Percentiles rank a stretch among this genome's conserved stretches.
Conservation (phyloP, 2,329 filamentous ascomycete genomes). For the Monilinia vaccinii-corymbosi region DNA sequence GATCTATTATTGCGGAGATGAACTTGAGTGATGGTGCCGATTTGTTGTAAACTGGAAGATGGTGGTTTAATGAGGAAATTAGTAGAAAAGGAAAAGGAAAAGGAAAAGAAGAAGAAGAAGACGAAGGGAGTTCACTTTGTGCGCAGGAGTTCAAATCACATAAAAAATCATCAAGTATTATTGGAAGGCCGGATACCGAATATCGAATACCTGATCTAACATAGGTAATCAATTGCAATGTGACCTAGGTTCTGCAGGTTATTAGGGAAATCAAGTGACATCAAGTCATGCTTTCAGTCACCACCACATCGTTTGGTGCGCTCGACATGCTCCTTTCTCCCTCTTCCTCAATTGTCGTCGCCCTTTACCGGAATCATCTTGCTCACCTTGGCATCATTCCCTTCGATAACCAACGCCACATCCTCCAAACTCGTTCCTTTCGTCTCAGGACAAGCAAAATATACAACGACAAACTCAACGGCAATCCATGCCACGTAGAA, state of each 20-base stretch:
- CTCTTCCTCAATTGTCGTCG: constrained; percentile 11
- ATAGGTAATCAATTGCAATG: no score
- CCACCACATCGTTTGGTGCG: neutral
- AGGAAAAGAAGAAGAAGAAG: neutral
- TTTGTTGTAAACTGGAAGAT: neutral
- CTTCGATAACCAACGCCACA: constrained; percentile 55
- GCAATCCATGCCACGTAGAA: constrained; percentile 45
- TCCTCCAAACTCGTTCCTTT: constrained; percentile 18
- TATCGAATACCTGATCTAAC: neutral
- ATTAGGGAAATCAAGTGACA: neutral
- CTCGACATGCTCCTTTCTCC: constrained; percentile 9
- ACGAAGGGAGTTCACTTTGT: neutral
- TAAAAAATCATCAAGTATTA: no score
- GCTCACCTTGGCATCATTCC: constrained; percentile 38
- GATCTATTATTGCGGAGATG: neutral
- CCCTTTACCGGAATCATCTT: constrained; percentile 9
- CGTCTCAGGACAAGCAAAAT: constrained; percentile 38
- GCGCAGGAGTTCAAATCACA: neutral
- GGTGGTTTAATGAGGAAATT: neutral
- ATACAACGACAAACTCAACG: constrained; percentile 50
- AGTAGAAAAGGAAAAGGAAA: neutral
- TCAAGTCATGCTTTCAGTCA: neutral
- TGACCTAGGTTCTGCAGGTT: neutral
- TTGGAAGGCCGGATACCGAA: neutral
- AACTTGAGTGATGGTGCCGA: neutral